Evolutionary conservation across 1,284 basidiomycete species (phyloP), one percentile per base, ranked within the genome.

Genomic region (Cutaneotrichosporon sp.): DNA sequence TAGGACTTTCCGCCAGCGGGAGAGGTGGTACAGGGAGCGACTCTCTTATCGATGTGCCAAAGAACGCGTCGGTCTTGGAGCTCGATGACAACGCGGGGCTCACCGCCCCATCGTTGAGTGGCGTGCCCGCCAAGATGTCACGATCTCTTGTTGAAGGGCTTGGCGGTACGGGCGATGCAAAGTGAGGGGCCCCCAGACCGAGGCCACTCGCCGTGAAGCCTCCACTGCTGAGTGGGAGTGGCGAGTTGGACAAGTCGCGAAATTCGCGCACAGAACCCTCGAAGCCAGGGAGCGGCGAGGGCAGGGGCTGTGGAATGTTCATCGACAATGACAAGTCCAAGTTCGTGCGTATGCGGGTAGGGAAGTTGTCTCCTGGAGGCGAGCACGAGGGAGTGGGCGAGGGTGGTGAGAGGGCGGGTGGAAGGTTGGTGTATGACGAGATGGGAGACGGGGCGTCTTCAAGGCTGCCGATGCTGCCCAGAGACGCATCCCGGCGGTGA

Each of bases 11-110:
- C 6, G 46, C 58, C 53, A 36, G 57, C 36, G 16, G 56, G 31
- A 30, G 69, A 1, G 75, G 76, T 0, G 76, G 76, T 16, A 69
- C 58, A 13, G 76, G 76, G n/a, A 78, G 61, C 9, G 62, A 56
- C 56, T 70, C 66, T 11, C 56, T 56, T 26, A 58, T 51, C 36
- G 64, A 62, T 8, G 65, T 52, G 2, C 72, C 65, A 62, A 79
- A 79, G 69, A 79, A 79, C 2, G 75, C 60, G 50, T 79, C 77
- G 8, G 74, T 80, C 60, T 73, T 75, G 13, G 74, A 76, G 38
- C 69, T 64, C 13, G 73, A 72, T 8, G 22, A 49, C 5, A 61
- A 52, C 3, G 77, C 69, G 1, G 77, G 76, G 11, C 62, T 62
- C 21, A 65, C 61, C 11, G 64, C 56, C 16, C 62, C 64, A 16